These are phyloP conservation scores for Talaromyces marneffei DNA, from an alignment of 2,329 filamentous ascomycete genomes.

Conservation along the genomic window DNA sequence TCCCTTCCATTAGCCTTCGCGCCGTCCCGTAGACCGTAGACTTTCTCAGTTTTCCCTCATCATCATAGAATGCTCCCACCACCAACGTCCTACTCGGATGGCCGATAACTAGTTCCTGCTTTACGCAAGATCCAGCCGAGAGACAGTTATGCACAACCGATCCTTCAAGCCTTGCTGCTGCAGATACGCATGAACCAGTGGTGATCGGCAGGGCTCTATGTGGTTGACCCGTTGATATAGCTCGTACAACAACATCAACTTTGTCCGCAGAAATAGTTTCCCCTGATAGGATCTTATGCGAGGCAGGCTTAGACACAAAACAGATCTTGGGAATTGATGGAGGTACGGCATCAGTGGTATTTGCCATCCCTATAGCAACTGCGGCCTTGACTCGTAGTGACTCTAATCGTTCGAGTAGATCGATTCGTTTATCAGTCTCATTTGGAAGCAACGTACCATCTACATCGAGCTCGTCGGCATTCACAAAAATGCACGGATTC, in stretches of 20 bases:
- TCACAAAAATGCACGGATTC: slow-evolving; percentile 60
- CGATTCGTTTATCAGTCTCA: slow-evolving; percentile 44
- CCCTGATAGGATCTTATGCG: slow-evolving; percentile 35
- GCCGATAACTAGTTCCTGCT: slow-evolving; percentile 35
- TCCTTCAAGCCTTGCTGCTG: slow-evolving; percentile 44
- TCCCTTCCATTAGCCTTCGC: slow-evolving; percentile 44
- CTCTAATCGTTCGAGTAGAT: slow-evolving; percentile 47
- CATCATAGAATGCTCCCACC: slow-evolving; percentile 38
- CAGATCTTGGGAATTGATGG: slow-evolving; percentile 61
- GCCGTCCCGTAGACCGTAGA: slow-evolving; percentile 47
- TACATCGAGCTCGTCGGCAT: slow-evolving; percentile 49
- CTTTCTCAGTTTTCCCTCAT: slow-evolving; percentile 28
- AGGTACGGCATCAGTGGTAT: slow-evolving; percentile 40
- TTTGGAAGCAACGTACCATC: slow-evolving; percentile 50
- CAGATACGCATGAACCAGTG: slow-evolving; percentile 47
- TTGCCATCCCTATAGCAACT: slow-evolving; percentile 56
- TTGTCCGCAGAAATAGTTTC: slow-evolving; percentile 24
- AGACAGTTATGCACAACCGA: slow-evolving; percentile 34
- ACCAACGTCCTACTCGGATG: slow-evolving; percentile 46
- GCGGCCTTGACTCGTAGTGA: slow-evolving; percentile 54
- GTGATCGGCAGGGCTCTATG: slow-evolving; percentile 55
- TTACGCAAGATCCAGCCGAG: slow-evolving; percentile 20
- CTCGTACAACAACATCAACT: slow-evolving; percentile 42
- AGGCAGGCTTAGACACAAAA: slow-evolving; percentile 44
- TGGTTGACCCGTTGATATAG: slow-evolving; percentile 52